Percentiles rank a stretch among this genome's conserved stretches.
Evolutionary conservation across 1,284 basidiomycete genomes (phyloP).

Genomic region (Tilletia indica): DNA sequence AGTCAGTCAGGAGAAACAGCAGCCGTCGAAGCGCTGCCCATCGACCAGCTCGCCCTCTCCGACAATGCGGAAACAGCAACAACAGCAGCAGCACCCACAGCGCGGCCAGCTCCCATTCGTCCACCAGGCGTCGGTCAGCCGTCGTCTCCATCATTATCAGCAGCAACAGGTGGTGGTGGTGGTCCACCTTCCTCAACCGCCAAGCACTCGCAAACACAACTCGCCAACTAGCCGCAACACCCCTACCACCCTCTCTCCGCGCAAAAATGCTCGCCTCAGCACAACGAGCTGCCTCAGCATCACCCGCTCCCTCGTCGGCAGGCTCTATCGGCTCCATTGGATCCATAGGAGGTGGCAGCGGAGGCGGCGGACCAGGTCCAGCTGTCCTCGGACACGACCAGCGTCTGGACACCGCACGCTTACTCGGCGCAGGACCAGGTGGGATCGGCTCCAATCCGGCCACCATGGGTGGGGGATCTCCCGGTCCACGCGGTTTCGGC

Average conservation of each 20-base stretch:
- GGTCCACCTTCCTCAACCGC: conserved; percentile 1
- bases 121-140: not conserved
- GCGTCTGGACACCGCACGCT: conserved; percentile 38
- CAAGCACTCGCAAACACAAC: conserved; percentile 13
- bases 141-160: not conserved
- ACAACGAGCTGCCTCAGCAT: conserved; percentile 12
- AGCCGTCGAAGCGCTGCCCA: too few relatives aligned
- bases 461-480: not conserved
- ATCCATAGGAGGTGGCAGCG: too few relatives aligned
- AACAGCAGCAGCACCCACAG: conserved; percentile 13
- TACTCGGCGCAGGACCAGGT: conserved; percentile 27
- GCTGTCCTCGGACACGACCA: conserved; percentile 39
- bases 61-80: not conserved
- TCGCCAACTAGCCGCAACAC: not conserved
- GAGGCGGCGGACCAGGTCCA: not conserved
- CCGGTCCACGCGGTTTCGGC: conserved; percentile 6
- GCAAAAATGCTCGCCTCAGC: conserved; percentile 16
- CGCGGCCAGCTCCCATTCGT: not conserved
- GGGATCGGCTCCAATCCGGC: not conserved
- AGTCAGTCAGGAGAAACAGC: too few relatives aligned
- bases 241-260: conserved; percentile 8
- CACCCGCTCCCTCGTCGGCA: not conserved
- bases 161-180: not conserved
- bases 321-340: not conserved
- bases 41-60: too few relatives aligned